Base-by-base conservation (phyloP, 306 rosid genomes). In the Vigna hirtella region DNA sequence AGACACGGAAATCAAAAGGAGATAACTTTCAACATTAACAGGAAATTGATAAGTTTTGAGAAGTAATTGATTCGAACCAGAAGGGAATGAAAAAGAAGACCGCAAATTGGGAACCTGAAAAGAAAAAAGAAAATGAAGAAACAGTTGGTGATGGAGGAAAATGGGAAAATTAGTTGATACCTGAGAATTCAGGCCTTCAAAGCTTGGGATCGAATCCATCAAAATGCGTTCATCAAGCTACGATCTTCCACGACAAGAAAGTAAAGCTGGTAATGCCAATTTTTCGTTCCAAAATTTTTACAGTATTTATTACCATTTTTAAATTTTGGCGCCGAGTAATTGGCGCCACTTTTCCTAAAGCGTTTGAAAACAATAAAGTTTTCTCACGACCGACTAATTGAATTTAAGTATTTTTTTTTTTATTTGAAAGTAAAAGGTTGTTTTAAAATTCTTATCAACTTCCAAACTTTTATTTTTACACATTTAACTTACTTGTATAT, bases 61-160 rank as follows among this genome's bases (percentile, higher is more conserved):
- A 64, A 61, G 61, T 24, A 70, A 64, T 30, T 32, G 61, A 56
- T 56, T 85, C 90, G 16, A 49, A 94, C 97, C 95, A 66, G 93
- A 92, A 70, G 88, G 84, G 34, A 74, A 66, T 14, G 93, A 83
- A 18, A 78, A 56, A 43, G 83, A 86, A 30, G 68, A 28, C 13
- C 76, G 36, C 43, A 75, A 63, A 77, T 11, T 72, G 75, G 55
- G 56, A 84, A 86, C 86, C 96, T 90, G 76, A 64, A 67, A 11
- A 10, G 1, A 8, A 7, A 62, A 62, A 84, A 9, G 62, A 56
- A 56, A 55, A 2, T 13, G 4, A 20, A 11, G 9, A 36, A n/a
- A 73, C 20, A 17, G 40, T 17, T 56, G 57, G 38, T 14, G 43
- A 43, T n/a, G 6, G 22, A 2, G 26, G 26, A n/a, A 14, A 63